Evolutionary conservation across 2,329 filamentous ascomycete genomes (phyloP).

Genomic region (Apiospora rasikravindrae): DNA sequence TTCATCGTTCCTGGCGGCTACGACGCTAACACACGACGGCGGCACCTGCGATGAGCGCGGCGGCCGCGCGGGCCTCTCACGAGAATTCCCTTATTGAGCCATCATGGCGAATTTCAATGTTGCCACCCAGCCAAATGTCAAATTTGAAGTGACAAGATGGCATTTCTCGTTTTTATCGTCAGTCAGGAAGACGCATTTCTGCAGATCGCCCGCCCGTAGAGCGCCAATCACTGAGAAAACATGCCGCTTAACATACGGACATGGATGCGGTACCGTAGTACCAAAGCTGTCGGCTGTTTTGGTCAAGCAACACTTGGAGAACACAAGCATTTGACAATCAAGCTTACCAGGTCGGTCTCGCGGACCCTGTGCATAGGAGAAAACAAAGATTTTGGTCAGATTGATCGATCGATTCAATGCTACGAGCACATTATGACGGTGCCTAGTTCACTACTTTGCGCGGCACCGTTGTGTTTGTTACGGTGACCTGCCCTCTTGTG

Average conservation of each 20-base stretch:
- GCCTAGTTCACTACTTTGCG: background rate
- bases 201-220: background rate
- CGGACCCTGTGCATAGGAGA: background rate
- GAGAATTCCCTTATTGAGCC: background rate
- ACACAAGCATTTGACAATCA: background rate
- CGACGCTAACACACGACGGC: background rate
- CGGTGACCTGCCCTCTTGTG: background rate
- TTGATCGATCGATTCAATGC: conserved; percentile 5
- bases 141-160: background rate
- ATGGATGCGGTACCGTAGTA: background rate
- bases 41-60: background rate
- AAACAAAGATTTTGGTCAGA: background rate
- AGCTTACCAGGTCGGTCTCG: background rate
- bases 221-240: background rate
- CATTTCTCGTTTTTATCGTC: background rate
- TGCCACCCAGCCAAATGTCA: background rate
- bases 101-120: background rate
- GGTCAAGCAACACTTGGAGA: background rate
- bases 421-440: background rate
- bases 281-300: background rate
- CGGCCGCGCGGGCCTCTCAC: background rate
- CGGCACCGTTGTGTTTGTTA: background rate
- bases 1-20: background rate
- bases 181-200: background rate
- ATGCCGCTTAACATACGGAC: too few relatives aligned